Percentiles rank a stretch among this genome's conserved stretches.
These are phyloP conservation scores for Fusarium graminum DNA, from an alignment of 2,329 filamentous ascomycete genomes.

Conservation along the genomic window DNA sequence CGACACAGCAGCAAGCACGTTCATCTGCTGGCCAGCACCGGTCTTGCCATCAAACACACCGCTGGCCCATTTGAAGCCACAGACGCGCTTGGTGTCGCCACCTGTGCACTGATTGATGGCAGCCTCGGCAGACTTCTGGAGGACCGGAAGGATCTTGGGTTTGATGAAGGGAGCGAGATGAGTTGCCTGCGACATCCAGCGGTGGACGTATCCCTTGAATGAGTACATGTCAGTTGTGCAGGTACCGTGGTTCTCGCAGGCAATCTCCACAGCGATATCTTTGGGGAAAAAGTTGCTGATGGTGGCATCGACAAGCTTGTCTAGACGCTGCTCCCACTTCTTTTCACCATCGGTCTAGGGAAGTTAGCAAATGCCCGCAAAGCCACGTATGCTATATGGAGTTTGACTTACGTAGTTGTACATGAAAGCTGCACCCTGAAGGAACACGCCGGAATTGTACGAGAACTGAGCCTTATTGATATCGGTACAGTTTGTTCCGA, in stretches of 20 bases:
- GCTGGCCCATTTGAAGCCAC: constrained; percentile 67
- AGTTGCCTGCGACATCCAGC: constrained; percentile 67
- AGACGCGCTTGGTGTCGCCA: constrained; percentile 62
- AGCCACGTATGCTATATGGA: neutral
- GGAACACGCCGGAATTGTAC: constrained; percentile 70
- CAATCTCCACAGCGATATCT: constrained; percentile 70
- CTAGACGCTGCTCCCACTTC: constrained; percentile 65
- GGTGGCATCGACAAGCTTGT: constrained; percentile 56
- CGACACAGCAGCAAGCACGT: constrained; percentile 67
- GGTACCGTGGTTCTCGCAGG: constrained; percentile 67
- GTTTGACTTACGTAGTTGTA: constrained; percentile 66
- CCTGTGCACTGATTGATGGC: constrained; percentile 69
- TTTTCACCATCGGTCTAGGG: constrained; percentile 60
- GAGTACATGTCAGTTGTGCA: constrained; percentile 74
- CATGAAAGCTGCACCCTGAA: constrained; percentile 73
- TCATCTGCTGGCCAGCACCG: constrained; percentile 72
- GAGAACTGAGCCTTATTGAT: constrained; percentile 70
- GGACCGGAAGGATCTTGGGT: constrained; percentile 63
- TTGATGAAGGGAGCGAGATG: constrained; percentile 68
- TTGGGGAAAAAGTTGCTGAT: constrained; percentile 65
- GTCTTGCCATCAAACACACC: constrained; percentile 66
- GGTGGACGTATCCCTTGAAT: constrained; percentile 72
- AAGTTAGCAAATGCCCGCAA: constrained; percentile 18
- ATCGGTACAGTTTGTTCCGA: constrained; percentile 65
- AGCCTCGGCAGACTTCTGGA: constrained; percentile 65